A percentile compares a stretch with the other conserved stretches of the same genome.
Conservation (phyloP, 2,329 filamentous ascomycete species). For the Cylindrodendrum hubeiense region DNA sequence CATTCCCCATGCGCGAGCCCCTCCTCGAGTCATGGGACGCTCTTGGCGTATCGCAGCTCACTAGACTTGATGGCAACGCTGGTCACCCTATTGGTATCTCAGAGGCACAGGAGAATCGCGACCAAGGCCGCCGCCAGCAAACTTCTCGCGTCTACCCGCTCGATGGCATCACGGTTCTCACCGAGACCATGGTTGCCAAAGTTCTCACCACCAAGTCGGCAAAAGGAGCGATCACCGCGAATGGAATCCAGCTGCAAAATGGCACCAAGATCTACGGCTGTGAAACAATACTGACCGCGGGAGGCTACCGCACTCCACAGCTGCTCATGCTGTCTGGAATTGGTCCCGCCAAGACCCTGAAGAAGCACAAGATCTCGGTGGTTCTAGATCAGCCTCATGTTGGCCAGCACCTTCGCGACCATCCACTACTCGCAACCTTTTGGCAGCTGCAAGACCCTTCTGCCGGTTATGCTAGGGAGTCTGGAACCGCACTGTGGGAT, state of each 20-base stretch:
- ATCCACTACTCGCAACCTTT: neutral
- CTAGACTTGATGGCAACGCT: constrained; percentile 43
- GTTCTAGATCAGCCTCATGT: constrained; percentile 12
- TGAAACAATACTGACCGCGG: constrained; percentile 53
- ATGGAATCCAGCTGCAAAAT: constrained; percentile 15
- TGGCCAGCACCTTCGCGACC: constrained; percentile 6
- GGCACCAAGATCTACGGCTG: constrained; percentile 40
- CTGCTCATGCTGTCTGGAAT: constrained; percentile 55
- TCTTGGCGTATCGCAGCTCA: constrained; percentile 47
- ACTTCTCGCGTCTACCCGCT: constrained; percentile 37
- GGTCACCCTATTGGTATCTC: constrained; percentile 47
- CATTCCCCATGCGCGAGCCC: constrained; percentile 52
- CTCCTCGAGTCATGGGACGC: constrained; percentile 54
- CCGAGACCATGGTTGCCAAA: constrained; percentile 38
- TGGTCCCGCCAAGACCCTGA: constrained; percentile 42
- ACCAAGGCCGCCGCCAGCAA: constrained; percentile 37
- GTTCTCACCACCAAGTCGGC: constrained; percentile 25
- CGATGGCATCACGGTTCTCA: constrained; percentile 41
- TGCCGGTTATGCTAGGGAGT: constrained; percentile 5
- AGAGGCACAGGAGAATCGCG: constrained; percentile 42
- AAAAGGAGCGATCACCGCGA: neutral
- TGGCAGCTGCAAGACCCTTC: constrained; percentile 9
- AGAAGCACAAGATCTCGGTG: constrained; percentile 16
- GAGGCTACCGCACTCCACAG: constrained; percentile 51
- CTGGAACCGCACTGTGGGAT: neutral